Base-by-base conservation (phyloP, 2,329 filamentous ascomycete genomes). In the Helotiales sp. region DNA sequence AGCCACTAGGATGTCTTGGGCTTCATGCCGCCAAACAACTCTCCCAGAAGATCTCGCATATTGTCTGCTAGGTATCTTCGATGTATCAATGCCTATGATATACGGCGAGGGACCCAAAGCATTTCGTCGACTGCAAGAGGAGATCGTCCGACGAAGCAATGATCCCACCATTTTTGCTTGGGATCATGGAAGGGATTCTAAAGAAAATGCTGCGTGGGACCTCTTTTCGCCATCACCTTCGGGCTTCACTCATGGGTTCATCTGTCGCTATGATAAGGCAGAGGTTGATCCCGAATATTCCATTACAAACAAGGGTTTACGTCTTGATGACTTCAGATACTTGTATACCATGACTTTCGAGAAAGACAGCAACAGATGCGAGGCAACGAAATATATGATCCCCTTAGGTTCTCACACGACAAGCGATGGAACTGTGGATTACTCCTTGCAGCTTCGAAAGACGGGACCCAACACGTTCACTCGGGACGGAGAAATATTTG, bases 1-100 rank as follows among this genome's bases (percentile, higher is more conserved):
- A 64, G 70, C 73, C 61, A 5, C 58, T 40, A 64, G 69, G 48
- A 74, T 75, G 72, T 71, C 66, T 17, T 75, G 72, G 73, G 71
- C 70, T n/a, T 62, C 71, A 5, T 54, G 58, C 24, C 65, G 73
- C 15, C 54, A 68, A 40, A 73, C 71, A 3, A 68, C 61, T 1
- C 66, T 69, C 9, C 13, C 44, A 0, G 77, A 79, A 47, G 30
- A 75, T 55, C 59, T 65, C 38, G 72, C 73, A 0, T 75, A 75
- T 54, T 71, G 67, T 27, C 51, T 75, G 27, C 58, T 75, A 31
- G 73, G 73, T 1, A 60, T 75, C 2, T 75, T 73, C 24, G 66
- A 62, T 31, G 65, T 75, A 3, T 70, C 70, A 25, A 74, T 75
- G 71, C 68, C 71, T 5, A 61, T 74, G 22, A 60, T 74, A 0